phyloP scores from a whole-genome alignment of 805 yeast genomes.

The Starmerella stellata region DNA sequence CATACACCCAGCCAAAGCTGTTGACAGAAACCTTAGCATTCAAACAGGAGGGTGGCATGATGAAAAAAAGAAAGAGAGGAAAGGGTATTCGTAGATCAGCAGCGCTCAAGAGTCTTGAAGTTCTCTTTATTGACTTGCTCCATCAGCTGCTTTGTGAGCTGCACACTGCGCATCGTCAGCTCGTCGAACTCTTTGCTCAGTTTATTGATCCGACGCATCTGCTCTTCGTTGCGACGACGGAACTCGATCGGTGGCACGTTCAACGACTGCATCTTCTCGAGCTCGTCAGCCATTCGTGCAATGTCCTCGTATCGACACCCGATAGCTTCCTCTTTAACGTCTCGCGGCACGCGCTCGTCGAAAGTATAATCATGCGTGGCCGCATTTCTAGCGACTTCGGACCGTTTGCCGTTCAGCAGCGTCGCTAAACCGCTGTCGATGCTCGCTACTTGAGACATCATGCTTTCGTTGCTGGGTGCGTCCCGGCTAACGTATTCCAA shows the following conservation, averaged over 20 bases:
- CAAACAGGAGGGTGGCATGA: too few species aligned
- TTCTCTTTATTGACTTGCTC: conserved; percentile 8
- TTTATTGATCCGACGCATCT: background rate
- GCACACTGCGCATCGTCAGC: conserved; percentile 12
- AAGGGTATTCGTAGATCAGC: too few species aligned
- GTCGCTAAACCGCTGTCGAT: background rate
- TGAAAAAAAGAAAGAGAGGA: too few species aligned
- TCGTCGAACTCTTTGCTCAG: conserved; percentile 14
- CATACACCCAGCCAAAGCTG: too few species aligned
- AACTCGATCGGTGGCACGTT: conserved; percentile 5
- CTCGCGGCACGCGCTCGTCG: background rate
- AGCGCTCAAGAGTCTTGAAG: background rate
- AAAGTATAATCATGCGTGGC: background rate
- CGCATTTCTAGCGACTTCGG: background rate
- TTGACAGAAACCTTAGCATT: too few species aligned
- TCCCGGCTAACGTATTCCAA: conserved; percentile 8
- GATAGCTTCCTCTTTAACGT: conserved; percentile 4
- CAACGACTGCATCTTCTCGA: conserved; percentile 6
- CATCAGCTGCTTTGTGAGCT: conserved; percentile 8
- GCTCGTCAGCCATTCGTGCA: conserved; percentile 5
- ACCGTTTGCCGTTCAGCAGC: background rate
- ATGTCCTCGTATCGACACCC: conserved; percentile 6
- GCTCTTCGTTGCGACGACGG: background rate
- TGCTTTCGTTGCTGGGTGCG: background rate
- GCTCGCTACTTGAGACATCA: background rate